These are phyloP conservation scores for Scortechinia acanthostroma DNA, from an alignment of 2,329 filamentous ascomycete species.

Conservation along the genomic window DNA sequence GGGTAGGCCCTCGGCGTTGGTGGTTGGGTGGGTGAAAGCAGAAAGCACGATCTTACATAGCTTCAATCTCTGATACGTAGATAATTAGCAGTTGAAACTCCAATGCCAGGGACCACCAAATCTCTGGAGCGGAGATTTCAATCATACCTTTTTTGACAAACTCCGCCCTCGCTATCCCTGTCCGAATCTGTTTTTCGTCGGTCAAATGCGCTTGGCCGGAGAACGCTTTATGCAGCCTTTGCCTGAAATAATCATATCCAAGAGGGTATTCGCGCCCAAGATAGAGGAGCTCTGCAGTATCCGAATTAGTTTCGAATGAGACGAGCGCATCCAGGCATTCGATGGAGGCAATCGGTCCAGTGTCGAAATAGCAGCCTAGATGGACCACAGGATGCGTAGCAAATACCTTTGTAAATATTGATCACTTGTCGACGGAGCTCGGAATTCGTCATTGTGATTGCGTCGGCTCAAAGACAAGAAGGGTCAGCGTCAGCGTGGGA, in stretches of 20 bases:
- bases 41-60: constrained; percentile 57
- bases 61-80: constrained; percentile 68
- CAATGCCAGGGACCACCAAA: no score
- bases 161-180: constrained; percentile 71
- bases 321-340: neutral
- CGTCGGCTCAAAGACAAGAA: no score
- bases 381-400: no score
- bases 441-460: constrained; percentile 30
- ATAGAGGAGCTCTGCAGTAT: constrained; percentile 65
- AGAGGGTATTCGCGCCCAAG: constrained; percentile 81
- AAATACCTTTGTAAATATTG: constrained; percentile 80
- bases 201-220: constrained; percentile 63
- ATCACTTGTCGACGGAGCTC: constrained; percentile 73
- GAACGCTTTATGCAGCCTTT: constrained; percentile 79
- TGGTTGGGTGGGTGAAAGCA: neutral
- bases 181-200: constrained; percentile 69
- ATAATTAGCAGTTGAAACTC: constrained; percentile 2
- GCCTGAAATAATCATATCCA: constrained; percentile 76
- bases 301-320: constrained; percentile 1
- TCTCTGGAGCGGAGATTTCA: constrained; percentile 3
- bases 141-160: constrained; percentile 83
- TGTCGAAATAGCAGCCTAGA: no score
- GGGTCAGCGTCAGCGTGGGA: no score
- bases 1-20: no score
- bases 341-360: no score